Base-by-base conservation (phyloP, 495 filamentous ascomycete genomes). In the Penicillium goetzii region DNA sequence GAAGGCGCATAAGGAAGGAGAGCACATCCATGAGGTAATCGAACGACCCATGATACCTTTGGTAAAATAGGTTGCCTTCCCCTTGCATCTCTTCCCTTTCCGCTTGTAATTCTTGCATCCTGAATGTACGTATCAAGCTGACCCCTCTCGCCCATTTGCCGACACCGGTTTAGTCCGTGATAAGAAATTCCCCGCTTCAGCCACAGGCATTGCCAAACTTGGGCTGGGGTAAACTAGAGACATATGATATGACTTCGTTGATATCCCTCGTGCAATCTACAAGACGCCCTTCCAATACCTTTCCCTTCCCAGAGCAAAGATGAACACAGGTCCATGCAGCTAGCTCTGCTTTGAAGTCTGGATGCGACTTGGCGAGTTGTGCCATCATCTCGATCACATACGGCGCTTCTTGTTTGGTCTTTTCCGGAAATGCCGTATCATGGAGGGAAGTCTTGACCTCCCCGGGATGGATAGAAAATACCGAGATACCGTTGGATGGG, bases 181-280 rank as follows among this genome's bases (percentile, higher is more conserved):
- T 41, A 14, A 17, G 0, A 17, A 17, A 41, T n/a, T 41, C 38
- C 17, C 38, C 3, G 17, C 4, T 47, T 47, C n/a, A 47, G 15
- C 21, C 19, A 25, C 43, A 47, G 3, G 43, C 15, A 12, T 47
- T 47, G 43, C 43, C 43, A 25, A 47, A 23, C 15, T 47, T 47
- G 2, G 7, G 19, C 43, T 4, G 19, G 10, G 43, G 43, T 23
- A 47, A 25, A n/a, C 21, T 47, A 3, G 43, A 47, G 10, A 47
- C 21, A 47, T 47, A 21, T 12, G 43, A 19, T 47, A 4, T 47
- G 9, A 43, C 40, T 19, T 43, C 40, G 9, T 43, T n/a, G 9
- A 43, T 43, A 43, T 43, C 40, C n/a, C 40, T 43, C 40, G 40
- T 43, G 10, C 40, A 43, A 43, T 43, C 40, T 10, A 43, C 40